Evolutionary conservation across 163 green algal genomes (phyloP).

Genomic region (Chloroidium sp.): DNA sequence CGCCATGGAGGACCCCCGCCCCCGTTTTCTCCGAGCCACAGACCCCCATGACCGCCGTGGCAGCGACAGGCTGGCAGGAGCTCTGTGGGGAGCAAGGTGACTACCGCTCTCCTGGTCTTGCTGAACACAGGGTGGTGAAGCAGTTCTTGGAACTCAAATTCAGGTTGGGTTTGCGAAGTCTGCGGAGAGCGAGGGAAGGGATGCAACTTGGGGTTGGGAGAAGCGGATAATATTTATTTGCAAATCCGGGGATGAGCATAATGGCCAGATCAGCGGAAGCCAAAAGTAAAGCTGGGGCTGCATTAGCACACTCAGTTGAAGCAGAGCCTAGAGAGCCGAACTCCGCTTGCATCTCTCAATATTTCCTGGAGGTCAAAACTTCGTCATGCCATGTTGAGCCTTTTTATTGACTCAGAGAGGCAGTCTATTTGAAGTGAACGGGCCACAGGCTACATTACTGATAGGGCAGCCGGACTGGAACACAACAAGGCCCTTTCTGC

Average conservation of each 20-base stretch:
- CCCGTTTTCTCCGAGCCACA: conserved; percentile 20
- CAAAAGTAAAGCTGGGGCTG: too few species aligned
- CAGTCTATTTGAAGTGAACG: too few species aligned
- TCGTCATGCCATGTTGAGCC: too few species aligned
- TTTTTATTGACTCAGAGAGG: too few species aligned
- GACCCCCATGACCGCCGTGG: conserved; percentile 29
- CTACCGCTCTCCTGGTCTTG: background rate
- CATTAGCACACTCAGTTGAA: too few species aligned
- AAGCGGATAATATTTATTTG: background rate
- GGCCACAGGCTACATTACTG: background rate
- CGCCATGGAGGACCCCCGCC: conserved; percentile 24
- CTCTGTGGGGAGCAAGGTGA: conserved; percentile 17
- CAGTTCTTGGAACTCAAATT: background rate
- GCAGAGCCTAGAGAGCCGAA: too few species aligned
- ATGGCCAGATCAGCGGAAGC: too few species aligned
- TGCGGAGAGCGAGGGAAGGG: background rate
- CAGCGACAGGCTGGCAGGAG: conserved; percentile 35
- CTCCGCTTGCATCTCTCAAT: too few species aligned
- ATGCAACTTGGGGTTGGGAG: background rate
- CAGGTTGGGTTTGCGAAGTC: background rate
- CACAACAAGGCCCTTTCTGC: background rate
- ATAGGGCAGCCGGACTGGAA: background rate
- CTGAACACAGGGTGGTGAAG: background rate
- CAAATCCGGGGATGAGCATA: too few species aligned
- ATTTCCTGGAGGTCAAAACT: too few species aligned